Conservation (phyloP, 495 filamentous ascomycete species). For the Chlorociboria aeruginascens region DNA sequence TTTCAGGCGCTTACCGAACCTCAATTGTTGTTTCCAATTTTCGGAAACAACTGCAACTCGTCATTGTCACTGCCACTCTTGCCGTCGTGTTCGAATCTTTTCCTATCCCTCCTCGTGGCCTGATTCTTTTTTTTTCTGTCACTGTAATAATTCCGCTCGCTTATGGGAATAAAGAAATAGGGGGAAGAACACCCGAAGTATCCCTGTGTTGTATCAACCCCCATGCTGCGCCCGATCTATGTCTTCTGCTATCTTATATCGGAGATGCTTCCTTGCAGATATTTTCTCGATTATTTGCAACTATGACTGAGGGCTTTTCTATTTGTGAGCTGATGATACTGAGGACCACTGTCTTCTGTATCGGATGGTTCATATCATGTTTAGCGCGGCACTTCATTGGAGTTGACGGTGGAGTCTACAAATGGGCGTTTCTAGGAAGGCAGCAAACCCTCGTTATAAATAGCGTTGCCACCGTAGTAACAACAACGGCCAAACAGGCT, state of each 20-base stretch:
- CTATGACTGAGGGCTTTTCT: background rate
- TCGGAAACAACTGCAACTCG: conserved; percentile 3
- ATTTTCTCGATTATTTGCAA: conserved; percentile 14
- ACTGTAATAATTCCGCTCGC: conserved; percentile 4
- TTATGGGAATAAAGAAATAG: no score
- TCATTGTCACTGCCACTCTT: background rate
- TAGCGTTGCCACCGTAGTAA: background rate
- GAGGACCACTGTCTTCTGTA: no score
- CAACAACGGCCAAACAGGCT: background rate
- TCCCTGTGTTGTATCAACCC: conserved; percentile 3
- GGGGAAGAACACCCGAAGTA: background rate
- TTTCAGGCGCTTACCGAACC: no score
- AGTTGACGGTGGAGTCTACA: no score
- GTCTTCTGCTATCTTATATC: background rate
- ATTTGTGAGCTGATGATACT: no score
- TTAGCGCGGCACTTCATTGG: background rate
- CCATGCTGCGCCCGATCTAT: background rate
- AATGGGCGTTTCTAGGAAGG: no score
- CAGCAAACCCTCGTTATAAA: background rate
- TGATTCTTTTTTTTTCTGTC: background rate
- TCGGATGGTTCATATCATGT: no score
- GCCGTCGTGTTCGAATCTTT: background rate
- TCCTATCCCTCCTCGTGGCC: background rate
- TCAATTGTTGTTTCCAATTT: background rate
- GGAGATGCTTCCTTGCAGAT: background rate